Evolutionary conservation across 805 yeast species (phyloP).

Genomic region (Schwanniomyces polymorphus): DNA sequence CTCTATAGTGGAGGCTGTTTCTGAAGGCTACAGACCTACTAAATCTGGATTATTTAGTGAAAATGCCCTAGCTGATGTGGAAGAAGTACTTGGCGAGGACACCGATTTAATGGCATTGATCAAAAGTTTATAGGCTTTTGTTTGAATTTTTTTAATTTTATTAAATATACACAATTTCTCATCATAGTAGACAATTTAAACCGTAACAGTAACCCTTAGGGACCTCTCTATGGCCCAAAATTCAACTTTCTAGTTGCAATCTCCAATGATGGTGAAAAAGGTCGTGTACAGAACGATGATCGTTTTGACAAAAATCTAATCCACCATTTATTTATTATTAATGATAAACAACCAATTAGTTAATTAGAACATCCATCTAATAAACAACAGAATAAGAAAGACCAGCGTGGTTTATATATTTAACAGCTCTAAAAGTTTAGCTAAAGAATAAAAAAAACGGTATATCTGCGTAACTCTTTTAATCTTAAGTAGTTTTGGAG

Average conservation of each 20-base stretch:
- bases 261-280: neutral
- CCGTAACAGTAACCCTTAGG: no score
- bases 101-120: constrained; percentile 45
- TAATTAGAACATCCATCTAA: neutral
- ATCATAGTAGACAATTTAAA: neutral
- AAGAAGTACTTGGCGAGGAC: constrained; percentile 61
- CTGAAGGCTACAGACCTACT: constrained; percentile 74
- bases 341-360: neutral
- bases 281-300: neutral
- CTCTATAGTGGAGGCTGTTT: constrained; percentile 71
- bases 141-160: neutral
- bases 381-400: neutral
- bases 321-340: neutral
- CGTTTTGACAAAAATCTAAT: neutral
- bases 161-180: neutral
- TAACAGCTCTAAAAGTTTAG: neutral
- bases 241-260: no score
- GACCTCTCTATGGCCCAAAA: no score
- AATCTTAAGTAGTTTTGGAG: neutral
- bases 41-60: constrained; percentile 77
- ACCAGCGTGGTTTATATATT: neutral
- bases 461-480: neutral
- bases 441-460: neutral
- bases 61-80: constrained; percentile 71
- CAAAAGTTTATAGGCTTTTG: constrained; percentile 19